Evolutionary conservation across 441 rosid species (phyloP).

Genomic region (Pelargonium cotyledonis): DNA sequence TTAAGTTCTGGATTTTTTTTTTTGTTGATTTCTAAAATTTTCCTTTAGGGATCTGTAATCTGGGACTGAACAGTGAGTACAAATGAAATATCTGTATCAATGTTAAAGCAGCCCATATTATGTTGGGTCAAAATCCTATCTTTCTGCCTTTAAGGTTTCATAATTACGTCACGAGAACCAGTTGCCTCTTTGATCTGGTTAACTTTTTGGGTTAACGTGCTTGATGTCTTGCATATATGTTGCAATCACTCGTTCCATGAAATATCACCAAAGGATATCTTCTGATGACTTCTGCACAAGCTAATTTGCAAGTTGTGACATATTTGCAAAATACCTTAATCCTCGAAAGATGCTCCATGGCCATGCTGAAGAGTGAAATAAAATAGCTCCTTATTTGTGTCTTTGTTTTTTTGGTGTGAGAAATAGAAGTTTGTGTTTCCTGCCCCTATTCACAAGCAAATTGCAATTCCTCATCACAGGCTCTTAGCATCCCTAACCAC

Average conservation of each 20-base stretch:
- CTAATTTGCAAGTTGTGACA: neutral
- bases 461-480: neutral
- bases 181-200: constrained; percentile 2
- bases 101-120: constrained; percentile 1
- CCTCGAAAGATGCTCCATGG: neutral
- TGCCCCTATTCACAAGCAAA: neutral
- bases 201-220: neutral
- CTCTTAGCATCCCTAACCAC: neutral
- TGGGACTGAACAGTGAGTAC: neutral
- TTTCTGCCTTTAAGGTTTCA: constrained; percentile 4
- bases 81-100: neutral
- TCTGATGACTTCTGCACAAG: neutral
- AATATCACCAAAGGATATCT: constrained; percentile 2
- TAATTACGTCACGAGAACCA: neutral
- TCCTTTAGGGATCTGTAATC: constrained; percentile 1
- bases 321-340: neutral
- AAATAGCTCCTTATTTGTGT: neutral
- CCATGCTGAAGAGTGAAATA: constrained; percentile 2
- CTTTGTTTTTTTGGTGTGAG: neutral
- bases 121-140: neutral
- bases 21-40: constrained; percentile 12
- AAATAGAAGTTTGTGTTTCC: neutral
- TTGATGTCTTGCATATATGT: neutral
- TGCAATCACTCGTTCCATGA: neutral
- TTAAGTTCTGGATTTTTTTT: constrained; percentile 21